Percentiles rank a stretch among this genome's conserved stretches.
Evolutionary conservation across 2,329 filamentous ascomycete genomes (phyloP).

Genomic region (Ophiobolus disseminans): DNA sequence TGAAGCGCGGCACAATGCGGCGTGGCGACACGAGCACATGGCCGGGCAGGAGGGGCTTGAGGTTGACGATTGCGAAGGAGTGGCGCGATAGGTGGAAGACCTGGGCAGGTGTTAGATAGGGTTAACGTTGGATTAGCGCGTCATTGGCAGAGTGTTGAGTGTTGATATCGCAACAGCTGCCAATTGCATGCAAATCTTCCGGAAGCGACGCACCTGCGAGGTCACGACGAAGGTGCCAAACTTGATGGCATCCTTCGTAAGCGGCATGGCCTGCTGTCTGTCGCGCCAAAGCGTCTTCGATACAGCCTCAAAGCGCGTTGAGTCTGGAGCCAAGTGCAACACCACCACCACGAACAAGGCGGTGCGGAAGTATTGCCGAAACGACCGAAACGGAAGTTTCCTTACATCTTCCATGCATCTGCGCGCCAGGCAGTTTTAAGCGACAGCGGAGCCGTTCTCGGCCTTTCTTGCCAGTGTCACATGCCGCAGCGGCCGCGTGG

Average conservation of each 20-base stretch:
- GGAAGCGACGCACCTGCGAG: conserved; percentile 47
- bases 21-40: conserved; percentile 90
- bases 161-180: conserved; percentile 9
- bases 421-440: conserved; percentile 4
- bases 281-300: conserved; percentile 1
- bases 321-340: background rate
- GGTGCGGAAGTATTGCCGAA: conserved; percentile 6
- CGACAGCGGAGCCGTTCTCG: conserved; percentile 7
- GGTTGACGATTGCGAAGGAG: conserved; percentile 90
- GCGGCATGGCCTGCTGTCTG: conserved; percentile 39
- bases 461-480: conserved; percentile 19
- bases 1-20: conserved; percentile 71
- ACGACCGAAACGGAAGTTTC: conserved; percentile 21
- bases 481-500: conserved; percentile 19
- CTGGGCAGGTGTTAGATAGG: conserved; percentile 53
- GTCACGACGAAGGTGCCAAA: conserved; percentile 56
- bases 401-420: conserved; percentile 13
- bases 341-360: background rate
- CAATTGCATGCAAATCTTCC: conserved; percentile 1
- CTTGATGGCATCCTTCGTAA: conserved; percentile 50
- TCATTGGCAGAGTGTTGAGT: background rate
- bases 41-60: conserved; percentile 91
- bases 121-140: background rate
- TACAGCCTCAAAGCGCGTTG: background rate
- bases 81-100: conserved; percentile 84